Conservation (phyloP, 768 basidiomycete species). For the Amanita subjunquillea region DNA sequence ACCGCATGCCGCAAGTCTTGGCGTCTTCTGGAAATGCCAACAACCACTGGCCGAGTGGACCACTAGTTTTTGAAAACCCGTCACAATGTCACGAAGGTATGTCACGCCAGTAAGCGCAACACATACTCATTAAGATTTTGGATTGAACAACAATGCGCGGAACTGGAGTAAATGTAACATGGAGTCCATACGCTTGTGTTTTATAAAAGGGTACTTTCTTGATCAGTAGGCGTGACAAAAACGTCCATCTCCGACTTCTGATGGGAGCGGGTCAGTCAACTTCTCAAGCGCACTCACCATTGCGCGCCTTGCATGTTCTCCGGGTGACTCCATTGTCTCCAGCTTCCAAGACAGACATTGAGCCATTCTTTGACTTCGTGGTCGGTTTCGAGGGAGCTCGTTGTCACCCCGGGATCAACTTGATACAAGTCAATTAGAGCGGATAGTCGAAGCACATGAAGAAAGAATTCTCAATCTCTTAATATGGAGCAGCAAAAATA, state of each 20-base stretch:
- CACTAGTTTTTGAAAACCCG: neutral
- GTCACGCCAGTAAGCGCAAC: too few species aligned
- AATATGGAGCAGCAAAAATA: slow-evolving; percentile 79
- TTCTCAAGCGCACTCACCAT: slow-evolving; percentile 37
- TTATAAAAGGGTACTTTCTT: neutral
- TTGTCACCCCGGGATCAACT: slow-evolving; percentile 41
- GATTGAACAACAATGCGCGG: too few species aligned
- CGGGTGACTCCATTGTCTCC: slow-evolving; percentile 87
- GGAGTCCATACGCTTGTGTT: too few species aligned
- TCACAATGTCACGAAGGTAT: neutral
- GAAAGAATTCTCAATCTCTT: slow-evolving; percentile 56
- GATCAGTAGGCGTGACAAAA: neutral
- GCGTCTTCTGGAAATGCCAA: neutral
- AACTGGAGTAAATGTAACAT: too few species aligned
- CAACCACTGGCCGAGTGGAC: neutral
- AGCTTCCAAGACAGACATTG: slow-evolving; percentile 74
- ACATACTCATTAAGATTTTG: too few species aligned
- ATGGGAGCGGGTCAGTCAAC: slow-evolving; percentile 77
- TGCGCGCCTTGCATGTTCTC: slow-evolving; percentile 73
- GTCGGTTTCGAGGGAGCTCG: slow-evolving; percentile 73
- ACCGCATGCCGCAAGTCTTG: slow-evolving; percentile 50
- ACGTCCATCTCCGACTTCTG: neutral
- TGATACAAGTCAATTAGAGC: slow-evolving; percentile 64
- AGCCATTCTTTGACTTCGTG: slow-evolving; percentile 95
- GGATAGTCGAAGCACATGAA: slow-evolving; percentile 77